Conservation (phyloP, 208 protist genomes). For the Leishmania amazonensis region DNA sequence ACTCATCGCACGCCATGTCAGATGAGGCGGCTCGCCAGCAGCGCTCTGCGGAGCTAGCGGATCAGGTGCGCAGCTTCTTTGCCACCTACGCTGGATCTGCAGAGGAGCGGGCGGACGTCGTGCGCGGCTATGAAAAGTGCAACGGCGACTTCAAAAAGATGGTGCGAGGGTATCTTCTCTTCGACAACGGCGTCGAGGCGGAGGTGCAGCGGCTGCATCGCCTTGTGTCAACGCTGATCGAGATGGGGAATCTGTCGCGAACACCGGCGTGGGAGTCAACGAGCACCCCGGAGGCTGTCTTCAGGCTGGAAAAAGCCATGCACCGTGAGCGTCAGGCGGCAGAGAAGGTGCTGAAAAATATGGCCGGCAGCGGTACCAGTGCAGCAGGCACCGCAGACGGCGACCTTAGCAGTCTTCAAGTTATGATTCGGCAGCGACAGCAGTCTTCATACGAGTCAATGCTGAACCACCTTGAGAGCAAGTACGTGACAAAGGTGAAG, state of each 20-base stretch:
- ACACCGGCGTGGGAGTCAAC: slow-evolving; percentile 48
- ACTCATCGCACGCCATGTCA: slow-evolving; percentile 1
- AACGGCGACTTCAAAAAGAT: slow-evolving; percentile 79
- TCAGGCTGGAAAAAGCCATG: slow-evolving; percentile 51
- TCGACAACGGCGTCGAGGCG: slow-evolving; percentile 66
- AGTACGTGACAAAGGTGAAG: slow-evolving; percentile 49
- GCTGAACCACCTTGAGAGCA: slow-evolving; percentile 60
- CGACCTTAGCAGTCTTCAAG: slow-evolving; percentile 52
- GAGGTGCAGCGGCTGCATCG: slow-evolving; percentile 62
- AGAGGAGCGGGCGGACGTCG: slow-evolving; percentile 72
- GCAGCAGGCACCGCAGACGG: background rate
- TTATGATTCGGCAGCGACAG: slow-evolving; percentile 69
- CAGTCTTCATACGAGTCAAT: slow-evolving; percentile 60
- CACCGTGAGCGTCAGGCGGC: slow-evolving; percentile 67
- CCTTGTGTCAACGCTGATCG: slow-evolving; percentile 43
- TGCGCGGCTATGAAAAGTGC: slow-evolving; percentile 52
- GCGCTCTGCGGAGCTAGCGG: slow-evolving; percentile 70
- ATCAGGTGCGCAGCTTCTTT: slow-evolving; percentile 75
- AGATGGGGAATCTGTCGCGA: slow-evolving; percentile 26
- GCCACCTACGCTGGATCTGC: slow-evolving; percentile 65
- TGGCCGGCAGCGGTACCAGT: slow-evolving; percentile 20
- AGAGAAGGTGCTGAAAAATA: slow-evolving; percentile 53
- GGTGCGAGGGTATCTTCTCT: slow-evolving; percentile 72
- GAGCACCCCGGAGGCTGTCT: slow-evolving; percentile 33
- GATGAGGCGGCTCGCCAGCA: slow-evolving; percentile 35